Evolutionary conservation across 2,329 filamentous ascomycete species (phyloP).

Genomic region (Hortaea werneckii): DNA sequence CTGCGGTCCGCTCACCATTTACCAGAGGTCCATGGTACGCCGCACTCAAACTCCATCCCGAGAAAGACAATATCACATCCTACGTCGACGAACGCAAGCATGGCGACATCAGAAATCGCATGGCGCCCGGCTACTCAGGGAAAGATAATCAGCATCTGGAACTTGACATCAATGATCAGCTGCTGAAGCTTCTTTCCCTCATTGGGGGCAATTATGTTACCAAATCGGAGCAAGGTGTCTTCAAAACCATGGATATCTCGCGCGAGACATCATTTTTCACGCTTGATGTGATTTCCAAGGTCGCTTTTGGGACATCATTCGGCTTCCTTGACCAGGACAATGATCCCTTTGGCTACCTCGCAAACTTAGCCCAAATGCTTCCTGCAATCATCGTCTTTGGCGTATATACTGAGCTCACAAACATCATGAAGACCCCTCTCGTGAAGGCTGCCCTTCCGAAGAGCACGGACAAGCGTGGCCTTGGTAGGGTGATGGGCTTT

Average conservation of each 20-base stretch:
- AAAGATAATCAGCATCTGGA: conserved; percentile 31
- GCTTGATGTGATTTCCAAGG: conserved; percentile 31
- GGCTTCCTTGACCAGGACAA: conserved; percentile 40
- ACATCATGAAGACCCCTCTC: conserved; percentile 31
- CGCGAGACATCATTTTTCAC: conserved; percentile 31
- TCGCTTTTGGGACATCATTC: conserved; percentile 36
- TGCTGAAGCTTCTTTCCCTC: conserved; percentile 25
- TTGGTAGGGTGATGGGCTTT: conserved; percentile 32
- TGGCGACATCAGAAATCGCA: conserved; percentile 26
- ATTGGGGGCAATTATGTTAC: conserved; percentile 26
- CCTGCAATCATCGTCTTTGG: conserved; percentile 37
- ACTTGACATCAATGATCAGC: conserved; percentile 26
- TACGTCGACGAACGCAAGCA: conserved; percentile 29
- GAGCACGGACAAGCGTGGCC: conserved; percentile 36
- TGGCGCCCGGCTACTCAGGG: conserved; percentile 31
- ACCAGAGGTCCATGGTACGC: conserved; percentile 28
- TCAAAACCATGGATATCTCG: conserved; percentile 26
- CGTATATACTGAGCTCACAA: conserved; percentile 33
- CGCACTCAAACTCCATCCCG: conserved; percentile 29
- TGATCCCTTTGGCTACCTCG: conserved; percentile 41
- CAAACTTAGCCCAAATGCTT: conserved; percentile 33
- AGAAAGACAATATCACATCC: conserved; percentile 31
- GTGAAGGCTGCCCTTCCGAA: conserved; percentile 35
- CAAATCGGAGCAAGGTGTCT: conserved; percentile 19
- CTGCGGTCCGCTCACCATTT: conserved; percentile 27